Evolutionary conservation across 176 grass and related monocot species (phyloP), one percentile per base, ranked within the genome.

Genomic region (Oryza longistaminata): DNA sequence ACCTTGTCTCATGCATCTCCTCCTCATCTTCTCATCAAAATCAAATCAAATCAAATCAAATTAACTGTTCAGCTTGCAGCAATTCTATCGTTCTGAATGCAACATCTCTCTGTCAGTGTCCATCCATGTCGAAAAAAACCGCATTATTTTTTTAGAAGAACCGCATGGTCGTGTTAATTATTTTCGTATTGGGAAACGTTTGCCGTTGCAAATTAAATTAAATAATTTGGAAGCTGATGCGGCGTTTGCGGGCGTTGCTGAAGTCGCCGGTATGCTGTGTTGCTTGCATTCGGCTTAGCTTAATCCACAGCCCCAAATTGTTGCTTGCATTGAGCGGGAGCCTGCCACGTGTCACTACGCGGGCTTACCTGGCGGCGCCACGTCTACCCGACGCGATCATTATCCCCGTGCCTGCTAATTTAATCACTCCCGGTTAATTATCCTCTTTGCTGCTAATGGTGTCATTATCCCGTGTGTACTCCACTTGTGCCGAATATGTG

Each of bases 321-420:
- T 88, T 88, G 85, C 85, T 85, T 88, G 77, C 25, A 26, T 80
- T 49, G n/a, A n/a, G n/a, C n/a, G 35, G 35, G 5, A 37, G 35
- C 1, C 17, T 0, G 4, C 73, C 82, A 77, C 64, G 64, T 69
- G 31, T 35, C 64, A 17, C 73, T 65, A 48, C 17, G 13, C 49
- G 16, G 16, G 15, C 74, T 70, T 77, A 77, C 69, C 58, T 68
- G 44, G 70, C 33, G 16, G 68, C 29, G 70, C 58, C 87, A 85
- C 82, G 70, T 75, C 2, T 6, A 16, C 8, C 6, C 3, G 34
- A 35, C 3, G 21, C 19, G 66, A 62, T 62, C 58, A 62, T 62
- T 62, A 61, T 6, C 55, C 21, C 21, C 21, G 0, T 6, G 55
- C 5, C 7, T 60, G 2, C 9, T 71, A 71, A 71, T 71, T 14